Evolutionary conservation across 257 asterid genomes (phyloP).

Genomic region (Agastache rugosa): DNA sequence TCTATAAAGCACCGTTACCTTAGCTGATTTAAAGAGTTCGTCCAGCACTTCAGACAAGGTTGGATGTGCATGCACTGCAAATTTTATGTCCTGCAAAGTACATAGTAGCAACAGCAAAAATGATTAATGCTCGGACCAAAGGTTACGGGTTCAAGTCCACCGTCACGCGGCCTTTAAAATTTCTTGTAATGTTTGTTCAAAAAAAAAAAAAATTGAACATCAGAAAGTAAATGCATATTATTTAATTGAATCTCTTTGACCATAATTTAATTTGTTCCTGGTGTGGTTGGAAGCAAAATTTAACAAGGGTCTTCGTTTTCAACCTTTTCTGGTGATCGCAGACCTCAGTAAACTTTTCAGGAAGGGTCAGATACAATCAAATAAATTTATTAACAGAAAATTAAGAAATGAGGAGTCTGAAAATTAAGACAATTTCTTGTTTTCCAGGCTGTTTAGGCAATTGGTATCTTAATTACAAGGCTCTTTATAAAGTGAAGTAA

Average conservation of each 20-base stretch:
- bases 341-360: background rate
- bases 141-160: too few relatives aligned
- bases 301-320: background rate
- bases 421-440: constrained; percentile 21
- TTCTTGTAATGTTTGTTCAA: too few relatives aligned
- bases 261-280: constrained; percentile 10
- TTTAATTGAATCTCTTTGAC: background rate
- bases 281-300: background rate
- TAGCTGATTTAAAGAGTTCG: constrained; percentile 87
- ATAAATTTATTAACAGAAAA: background rate
- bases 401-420: background rate
- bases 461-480: background rate
- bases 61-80: constrained; percentile 97
- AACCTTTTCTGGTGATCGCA: constrained; percentile 5
- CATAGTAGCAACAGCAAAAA: constrained; percentile 35
- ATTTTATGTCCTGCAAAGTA: constrained; percentile 76
- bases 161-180: too few relatives aligned
- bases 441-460: constrained; percentile 2
- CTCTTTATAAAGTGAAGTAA: constrained; percentile 19
- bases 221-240: constrained; percentile 17
- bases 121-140: too few relatives aligned
- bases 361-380: constrained; percentile 14
- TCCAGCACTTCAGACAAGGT: constrained; percentile 94
- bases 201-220: too few relatives aligned
- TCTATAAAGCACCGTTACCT: constrained; percentile 51